Evolutionary conservation across 176 grass and related monocot species (phyloP).

Genomic region (Carex scoparia): DNA sequence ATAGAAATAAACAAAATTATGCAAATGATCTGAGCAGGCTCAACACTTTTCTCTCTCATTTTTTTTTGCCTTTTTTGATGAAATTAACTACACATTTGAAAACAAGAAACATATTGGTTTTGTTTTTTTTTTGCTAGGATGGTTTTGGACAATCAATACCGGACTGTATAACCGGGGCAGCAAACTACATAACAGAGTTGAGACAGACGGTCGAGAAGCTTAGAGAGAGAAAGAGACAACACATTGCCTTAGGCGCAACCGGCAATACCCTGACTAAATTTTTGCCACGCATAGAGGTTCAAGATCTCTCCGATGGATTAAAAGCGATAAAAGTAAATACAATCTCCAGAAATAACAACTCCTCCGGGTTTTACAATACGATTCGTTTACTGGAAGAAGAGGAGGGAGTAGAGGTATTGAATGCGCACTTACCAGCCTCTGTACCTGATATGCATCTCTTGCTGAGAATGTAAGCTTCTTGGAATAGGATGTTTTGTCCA

Average conservation of each 20-base stretch:
- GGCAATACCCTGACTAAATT: background rate
- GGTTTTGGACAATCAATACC: background rate
- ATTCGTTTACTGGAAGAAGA: background rate
- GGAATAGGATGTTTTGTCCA: background rate
- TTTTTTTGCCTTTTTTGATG: no score
- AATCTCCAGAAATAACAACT: background rate
- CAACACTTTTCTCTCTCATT: no score
- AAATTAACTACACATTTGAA: no score
- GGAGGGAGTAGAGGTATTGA: background rate
- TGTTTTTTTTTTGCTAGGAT: background rate
- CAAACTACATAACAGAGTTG: background rate
- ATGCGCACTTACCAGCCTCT: background rate
- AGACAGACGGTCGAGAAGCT: background rate
- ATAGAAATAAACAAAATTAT: no score
- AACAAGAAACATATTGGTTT: background rate
- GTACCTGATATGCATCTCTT: background rate
- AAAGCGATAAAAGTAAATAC: background rate
- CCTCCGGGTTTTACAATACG: background rate
- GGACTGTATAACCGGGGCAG: background rate
- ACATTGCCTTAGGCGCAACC: background rate
- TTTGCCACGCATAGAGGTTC: background rate
- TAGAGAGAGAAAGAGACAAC: background rate
- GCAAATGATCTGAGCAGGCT: no score
- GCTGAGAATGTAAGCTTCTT: background rate
- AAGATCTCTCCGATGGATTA: background rate